Percentiles rank a stretch among this genome's conserved stretches.
Conservation (phyloP, 495 filamentous ascomycete species). For the Parathielavia hyrcaniae region DNA sequence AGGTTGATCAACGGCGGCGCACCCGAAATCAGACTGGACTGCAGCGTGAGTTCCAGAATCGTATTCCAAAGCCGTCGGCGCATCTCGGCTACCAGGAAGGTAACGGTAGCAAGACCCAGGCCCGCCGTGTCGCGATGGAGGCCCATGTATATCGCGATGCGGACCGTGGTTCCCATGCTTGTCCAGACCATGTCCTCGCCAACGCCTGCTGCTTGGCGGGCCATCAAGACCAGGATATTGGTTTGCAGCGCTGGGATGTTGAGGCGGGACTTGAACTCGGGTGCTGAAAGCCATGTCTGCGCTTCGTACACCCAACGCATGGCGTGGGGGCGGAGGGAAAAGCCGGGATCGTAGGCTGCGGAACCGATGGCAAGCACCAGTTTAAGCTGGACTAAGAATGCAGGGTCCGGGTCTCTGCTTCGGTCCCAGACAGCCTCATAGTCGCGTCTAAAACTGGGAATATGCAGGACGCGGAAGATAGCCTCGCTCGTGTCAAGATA, state of each 20-base stretch:
- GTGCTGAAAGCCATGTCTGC: conserved; percentile 22
- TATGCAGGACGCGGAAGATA: conserved; percentile 50
- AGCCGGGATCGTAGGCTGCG: conserved; percentile 18
- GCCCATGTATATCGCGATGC: conserved; percentile 28
- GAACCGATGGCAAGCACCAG: conserved; percentile 28
- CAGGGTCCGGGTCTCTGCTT: conserved; percentile 18
- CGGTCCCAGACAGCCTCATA: conserved; percentile 32
- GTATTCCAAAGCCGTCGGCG: conserved; percentile 59
- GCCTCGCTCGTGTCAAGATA: conserved; percentile 46
- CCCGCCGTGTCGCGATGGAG: conserved; percentile 24
- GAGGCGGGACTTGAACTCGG: conserved; percentile 22
- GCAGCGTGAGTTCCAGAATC: conserved; percentile 50
- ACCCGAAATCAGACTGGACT: conserved; percentile 49
- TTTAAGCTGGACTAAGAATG: conserved; percentile 23
- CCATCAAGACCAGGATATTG: conserved; percentile 22
- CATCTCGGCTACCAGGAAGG: conserved; percentile 49
- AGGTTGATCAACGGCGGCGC: conserved; percentile 47
- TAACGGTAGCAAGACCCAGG: conserved; percentile 17
- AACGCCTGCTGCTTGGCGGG: conserved; percentile 19
- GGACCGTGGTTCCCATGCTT: conserved; percentile 15
- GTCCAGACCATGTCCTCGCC: conserved; percentile 23
- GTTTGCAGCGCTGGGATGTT: conserved; percentile 19
- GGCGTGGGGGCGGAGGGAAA: conserved; percentile 22
- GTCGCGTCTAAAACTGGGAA: conserved; percentile 47
- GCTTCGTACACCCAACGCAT: conserved; percentile 27